Evolutionary conservation across 208 protist species (phyloP).

Genomic region (Leishmania tarentolae): DNA sequence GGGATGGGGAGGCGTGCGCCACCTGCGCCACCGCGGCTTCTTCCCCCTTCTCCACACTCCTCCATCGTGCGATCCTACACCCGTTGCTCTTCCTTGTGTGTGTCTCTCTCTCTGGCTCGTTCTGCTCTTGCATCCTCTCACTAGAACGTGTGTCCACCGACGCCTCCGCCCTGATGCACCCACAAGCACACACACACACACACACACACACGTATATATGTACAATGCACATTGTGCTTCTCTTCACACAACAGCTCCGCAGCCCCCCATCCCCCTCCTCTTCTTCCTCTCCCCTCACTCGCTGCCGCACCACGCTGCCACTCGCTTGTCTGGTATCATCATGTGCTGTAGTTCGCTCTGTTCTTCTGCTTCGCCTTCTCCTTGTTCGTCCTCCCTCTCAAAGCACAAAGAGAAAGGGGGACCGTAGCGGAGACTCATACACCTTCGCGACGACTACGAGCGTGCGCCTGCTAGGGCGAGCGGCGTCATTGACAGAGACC

Average conservation of each 20-base stretch:
- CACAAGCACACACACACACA: not conserved
- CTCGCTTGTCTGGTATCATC: not conserved
- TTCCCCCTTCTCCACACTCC: not conserved
- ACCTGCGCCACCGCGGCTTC: not conserved
- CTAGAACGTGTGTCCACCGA: not conserved
- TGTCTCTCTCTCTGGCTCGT: slow-evolving; percentile 5
- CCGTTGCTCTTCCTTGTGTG: not conserved
- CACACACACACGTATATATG: not conserved
- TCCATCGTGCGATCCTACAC: not conserved
- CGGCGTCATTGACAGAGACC: not conserved
- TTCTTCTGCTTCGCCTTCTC: not conserved
- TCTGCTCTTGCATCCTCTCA: not conserved
- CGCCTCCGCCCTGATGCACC: not conserved
- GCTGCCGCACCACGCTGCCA: not conserved
- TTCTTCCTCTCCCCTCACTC: not conserved
- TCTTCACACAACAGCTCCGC: not conserved
- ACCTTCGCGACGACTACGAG: not conserved
- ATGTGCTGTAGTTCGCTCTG: not conserved
- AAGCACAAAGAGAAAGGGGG: too few species aligned
- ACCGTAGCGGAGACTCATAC: too few species aligned
- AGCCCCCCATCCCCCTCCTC: not conserved
- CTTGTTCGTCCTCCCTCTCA: not conserved
- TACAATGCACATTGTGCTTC: not conserved
- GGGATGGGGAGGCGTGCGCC: not conserved
- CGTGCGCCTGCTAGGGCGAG: not conserved